These are phyloP conservation scores for Sonneratia alba DNA, from an alignment of 345 rosid species.

Conservation along the genomic window DNA sequence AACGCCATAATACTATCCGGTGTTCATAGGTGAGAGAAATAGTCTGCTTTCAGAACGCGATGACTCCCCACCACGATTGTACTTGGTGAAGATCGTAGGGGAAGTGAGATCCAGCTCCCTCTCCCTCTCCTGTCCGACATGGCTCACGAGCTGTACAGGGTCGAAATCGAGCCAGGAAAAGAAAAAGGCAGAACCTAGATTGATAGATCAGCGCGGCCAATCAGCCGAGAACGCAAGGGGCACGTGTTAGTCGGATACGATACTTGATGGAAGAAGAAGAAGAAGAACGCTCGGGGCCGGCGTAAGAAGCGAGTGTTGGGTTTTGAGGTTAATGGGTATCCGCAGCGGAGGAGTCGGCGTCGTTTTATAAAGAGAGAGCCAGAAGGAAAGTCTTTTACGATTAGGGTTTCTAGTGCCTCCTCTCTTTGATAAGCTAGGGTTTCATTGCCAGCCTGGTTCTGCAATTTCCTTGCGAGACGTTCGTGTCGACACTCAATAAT, in stretches of 20 bases:
- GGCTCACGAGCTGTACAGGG: constrained; percentile 9
- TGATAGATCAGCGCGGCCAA: too few species aligned
- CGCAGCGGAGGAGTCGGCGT: background rate
- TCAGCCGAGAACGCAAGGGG: too few species aligned
- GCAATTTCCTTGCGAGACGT: background rate
- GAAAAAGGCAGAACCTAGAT: too few species aligned
- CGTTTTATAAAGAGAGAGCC: background rate
- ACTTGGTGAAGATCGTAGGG: constrained; percentile 88
- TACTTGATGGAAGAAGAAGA: background rate
- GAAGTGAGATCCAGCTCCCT: constrained; percentile 91
- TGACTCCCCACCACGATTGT: constrained; percentile 54
- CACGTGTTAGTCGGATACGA: too few species aligned
- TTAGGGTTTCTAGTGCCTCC: background rate
- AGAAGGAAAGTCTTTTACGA: background rate
- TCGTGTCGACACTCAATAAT: background rate
- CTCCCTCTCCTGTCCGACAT: constrained; percentile 98
- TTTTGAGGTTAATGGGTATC: background rate
- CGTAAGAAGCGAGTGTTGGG: background rate
- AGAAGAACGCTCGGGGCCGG: background rate
- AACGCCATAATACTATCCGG: background rate
- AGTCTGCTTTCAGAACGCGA: background rate
- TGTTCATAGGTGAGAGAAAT: background rate
- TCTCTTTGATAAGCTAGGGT: background rate
- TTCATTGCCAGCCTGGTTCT: background rate
- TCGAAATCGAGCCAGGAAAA: background rate